These are phyloP conservation scores for Citeromyces hawaiiensis DNA, from an alignment of 1,139 yeast genomes.

Conservation along the genomic window DNA sequence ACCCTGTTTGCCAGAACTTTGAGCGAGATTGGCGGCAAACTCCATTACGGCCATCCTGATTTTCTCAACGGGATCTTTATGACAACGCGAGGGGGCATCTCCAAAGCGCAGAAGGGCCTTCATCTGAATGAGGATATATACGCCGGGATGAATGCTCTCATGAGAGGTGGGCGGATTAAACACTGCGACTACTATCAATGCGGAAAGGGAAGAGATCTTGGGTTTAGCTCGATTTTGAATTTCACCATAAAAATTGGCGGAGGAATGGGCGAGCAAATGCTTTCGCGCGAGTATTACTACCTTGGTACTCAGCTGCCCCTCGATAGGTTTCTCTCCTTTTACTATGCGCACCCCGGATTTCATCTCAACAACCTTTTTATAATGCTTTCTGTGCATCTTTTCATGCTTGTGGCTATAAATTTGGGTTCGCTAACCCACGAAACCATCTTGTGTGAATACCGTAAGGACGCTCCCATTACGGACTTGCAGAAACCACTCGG, in stretches of 20 bases:
- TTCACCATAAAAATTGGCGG: slow-evolving; percentile 87
- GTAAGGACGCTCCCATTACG: slow-evolving; percentile 41
- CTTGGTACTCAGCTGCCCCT: slow-evolving; percentile 69
- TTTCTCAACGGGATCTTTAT: slow-evolving; percentile 72
- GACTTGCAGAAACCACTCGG: slow-evolving; percentile 56
- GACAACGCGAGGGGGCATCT: slow-evolving; percentile 85
- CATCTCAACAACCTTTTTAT: slow-evolving; percentile 76
- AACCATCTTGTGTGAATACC: slow-evolving; percentile 40
- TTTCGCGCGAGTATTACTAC: slow-evolving; percentile 75
- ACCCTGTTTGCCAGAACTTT: slow-evolving; percentile 78
- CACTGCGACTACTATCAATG: slow-evolving; percentile 86
- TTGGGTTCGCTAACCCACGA: slow-evolving; percentile 56
- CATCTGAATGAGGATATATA: slow-evolving; percentile 85
- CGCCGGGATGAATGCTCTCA: slow-evolving; percentile 78
- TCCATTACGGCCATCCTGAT: slow-evolving; percentile 91
- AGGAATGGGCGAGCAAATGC: slow-evolving; percentile 88
- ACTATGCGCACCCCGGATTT: slow-evolving; percentile 88
- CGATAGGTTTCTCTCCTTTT: slow-evolving; percentile 72
- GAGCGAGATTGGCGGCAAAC: slow-evolving; percentile 76
- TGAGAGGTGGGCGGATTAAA: slow-evolving; percentile 77
- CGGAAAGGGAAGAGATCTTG: slow-evolving; percentile 85
- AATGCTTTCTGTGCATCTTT: slow-evolving; percentile 58
- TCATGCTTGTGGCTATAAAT: slow-evolving; percentile 54
- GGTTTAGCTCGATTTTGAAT: slow-evolving; percentile 72
- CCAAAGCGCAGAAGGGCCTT: slow-evolving; percentile 78